phyloP scores from a whole-genome alignment of 2,329 filamentous ascomycete species.

The Penicillium sp. region DNA sequence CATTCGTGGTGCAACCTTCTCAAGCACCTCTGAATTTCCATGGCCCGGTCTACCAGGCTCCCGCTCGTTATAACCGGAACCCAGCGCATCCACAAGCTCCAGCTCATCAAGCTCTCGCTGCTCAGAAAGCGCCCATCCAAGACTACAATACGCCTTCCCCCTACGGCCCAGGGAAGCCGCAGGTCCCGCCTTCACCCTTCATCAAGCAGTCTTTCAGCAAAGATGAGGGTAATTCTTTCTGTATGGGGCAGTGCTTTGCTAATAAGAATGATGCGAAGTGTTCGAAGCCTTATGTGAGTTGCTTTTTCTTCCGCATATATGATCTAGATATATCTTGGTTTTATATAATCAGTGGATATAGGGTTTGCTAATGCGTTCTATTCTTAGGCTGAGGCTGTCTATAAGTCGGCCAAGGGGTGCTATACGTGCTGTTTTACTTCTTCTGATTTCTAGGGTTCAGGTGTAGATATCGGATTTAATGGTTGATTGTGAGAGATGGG shows the following conservation, averaged over 20 bases:
- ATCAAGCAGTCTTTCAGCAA: neutral
- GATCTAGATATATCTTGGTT: neutral
- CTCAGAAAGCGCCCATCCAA: no score
- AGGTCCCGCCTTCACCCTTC: conserved; percentile 12
- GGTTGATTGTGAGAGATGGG: neutral
- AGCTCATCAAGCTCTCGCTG: no score
- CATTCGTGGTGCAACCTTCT: neutral
- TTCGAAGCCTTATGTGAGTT: conserved; percentile 16
- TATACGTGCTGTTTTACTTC: conserved; percentile 16
- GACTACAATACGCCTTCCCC: no score
- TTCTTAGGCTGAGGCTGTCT: conserved; percentile 2
- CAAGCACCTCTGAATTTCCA: no score
- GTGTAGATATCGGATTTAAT: neutral
- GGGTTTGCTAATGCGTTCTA: neutral
- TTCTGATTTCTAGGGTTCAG: conserved; percentile 3
- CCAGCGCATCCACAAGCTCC: no score
- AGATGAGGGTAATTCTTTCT: conserved; percentile 21
- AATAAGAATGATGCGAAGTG: conserved; percentile 12
- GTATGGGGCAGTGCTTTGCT: conserved; percentile 13
- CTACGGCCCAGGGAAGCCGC: neutral
- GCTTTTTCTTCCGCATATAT: neutral
- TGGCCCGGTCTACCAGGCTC: no score
- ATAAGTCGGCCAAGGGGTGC: conserved; percentile 11
- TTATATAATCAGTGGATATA: neutral
- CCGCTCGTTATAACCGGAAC: no score